Conservation (phyloP, 768 basidiomycete species). For the Trametopsis cervina region DNA sequence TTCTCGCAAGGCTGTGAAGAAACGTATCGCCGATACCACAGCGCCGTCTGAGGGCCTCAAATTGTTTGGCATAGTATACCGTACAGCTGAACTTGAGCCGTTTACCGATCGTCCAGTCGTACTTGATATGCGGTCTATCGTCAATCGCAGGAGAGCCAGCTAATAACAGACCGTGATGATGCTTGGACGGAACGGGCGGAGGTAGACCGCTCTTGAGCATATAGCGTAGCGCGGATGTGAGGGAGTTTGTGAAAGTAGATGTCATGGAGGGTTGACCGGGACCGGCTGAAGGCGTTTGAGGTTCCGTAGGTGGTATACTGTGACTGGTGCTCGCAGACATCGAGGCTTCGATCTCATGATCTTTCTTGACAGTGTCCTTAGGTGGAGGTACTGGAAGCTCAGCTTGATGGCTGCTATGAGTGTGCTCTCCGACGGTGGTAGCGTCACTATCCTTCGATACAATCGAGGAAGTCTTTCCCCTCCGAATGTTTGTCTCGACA, state of each 20-base stretch:
- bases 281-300: not conserved
- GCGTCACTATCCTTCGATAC: conserved; percentile 32
- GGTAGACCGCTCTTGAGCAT: conserved; percentile 36
- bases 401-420: conserved; percentile 5
- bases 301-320: not conserved
- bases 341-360: not conserved
- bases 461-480: conserved; percentile 34
- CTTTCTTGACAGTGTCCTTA: conserved; percentile 10
- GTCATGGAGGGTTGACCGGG: conserved; percentile 15
- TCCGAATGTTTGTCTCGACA: conserved; percentile 30
- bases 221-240: conserved; percentile 55
- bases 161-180: conserved; percentile 44
- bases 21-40: conserved; percentile 60
- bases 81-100: conserved; percentile 73
- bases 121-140: conserved; percentile 76
- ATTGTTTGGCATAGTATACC: conserved; percentile 78
- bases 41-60: conserved; percentile 55
- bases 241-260: conserved; percentile 44
- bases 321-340: no score
- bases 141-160: conserved; percentile 40
- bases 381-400: conserved; percentile 17
- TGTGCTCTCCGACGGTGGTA: conserved; percentile 26
- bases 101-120: conserved; percentile 74
- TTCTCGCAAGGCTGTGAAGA: conserved; percentile 51
- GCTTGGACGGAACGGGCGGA: conserved; percentile 31